Evolutionary conservation across 768 basidiomycete genomes (phyloP).

Genomic region (Terana coerulea): DNA sequence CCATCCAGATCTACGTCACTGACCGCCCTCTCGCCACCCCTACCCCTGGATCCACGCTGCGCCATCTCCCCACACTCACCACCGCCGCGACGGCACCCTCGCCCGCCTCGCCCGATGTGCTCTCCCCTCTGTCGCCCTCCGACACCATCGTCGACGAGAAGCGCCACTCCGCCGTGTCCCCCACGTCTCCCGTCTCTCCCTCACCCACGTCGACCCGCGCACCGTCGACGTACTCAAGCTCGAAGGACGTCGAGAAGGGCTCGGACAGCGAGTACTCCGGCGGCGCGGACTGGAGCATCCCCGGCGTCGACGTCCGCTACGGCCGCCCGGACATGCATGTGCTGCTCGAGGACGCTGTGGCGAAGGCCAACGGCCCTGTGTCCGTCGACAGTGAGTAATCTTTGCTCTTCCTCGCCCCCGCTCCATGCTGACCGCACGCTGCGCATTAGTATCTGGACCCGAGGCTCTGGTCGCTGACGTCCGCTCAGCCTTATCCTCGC

Average conservation of each 20-base stretch:
- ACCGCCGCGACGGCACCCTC: not conserved
- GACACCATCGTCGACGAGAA: not conserved
- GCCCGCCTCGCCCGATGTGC: not conserved
- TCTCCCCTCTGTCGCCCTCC: not conserved
- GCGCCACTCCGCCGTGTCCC: not conserved
- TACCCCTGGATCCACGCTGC: not conserved
- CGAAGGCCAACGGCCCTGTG: conserved; percentile 21
- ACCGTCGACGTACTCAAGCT: not conserved
- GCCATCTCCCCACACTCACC: not conserved
- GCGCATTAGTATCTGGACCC: conserved; percentile 5
- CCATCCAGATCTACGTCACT: conserved; percentile 21
- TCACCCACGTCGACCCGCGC: not conserved
- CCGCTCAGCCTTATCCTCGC: conserved; percentile 6
- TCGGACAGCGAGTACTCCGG: conserved; percentile 9
- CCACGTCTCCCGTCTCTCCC: not conserved
- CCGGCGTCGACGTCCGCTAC: conserved; percentile 6
- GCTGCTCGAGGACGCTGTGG: conserved; percentile 24
- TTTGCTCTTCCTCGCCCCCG: not conserved
- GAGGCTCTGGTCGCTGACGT: conserved; percentile 1
- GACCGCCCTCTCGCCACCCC: not conserved
- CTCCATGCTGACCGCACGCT: not conserved
- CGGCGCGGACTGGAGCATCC: conserved; percentile 7
- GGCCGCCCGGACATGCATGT: conserved; percentile 25
- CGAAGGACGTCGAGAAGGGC: conserved; percentile 6
- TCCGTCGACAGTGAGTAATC: conserved; percentile 29